Conservation (phyloP, 108 stramenopile genomes). For the Stephanodiscus minutulus region DNA sequence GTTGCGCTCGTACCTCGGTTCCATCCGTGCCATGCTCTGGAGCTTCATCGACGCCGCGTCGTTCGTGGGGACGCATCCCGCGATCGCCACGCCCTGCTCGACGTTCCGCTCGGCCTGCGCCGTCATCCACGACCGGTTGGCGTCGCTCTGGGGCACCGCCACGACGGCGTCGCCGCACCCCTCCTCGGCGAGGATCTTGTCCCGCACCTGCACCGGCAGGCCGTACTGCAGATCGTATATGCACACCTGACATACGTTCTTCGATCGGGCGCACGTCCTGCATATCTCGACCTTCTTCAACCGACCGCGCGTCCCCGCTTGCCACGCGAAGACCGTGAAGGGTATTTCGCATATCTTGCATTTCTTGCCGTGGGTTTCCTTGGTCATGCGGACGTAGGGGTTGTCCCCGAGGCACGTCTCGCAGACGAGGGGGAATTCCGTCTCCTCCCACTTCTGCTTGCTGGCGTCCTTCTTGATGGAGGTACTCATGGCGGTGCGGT, state of each 20-base stretch:
- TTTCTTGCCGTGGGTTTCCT: slow-evolving; percentile 89
- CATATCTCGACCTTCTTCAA: slow-evolving; percentile 97
- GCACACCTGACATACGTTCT: slow-evolving; percentile 99
- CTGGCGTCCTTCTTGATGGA: slow-evolving; percentile 84
- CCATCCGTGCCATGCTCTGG: slow-evolving; percentile 89
- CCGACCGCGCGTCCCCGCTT: slow-evolving; percentile 94
- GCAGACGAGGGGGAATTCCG: slow-evolving; percentile 97
- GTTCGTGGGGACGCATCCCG: slow-evolving; percentile 58
- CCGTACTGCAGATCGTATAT: slow-evolving; percentile 98
- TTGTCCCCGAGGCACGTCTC: slow-evolving; percentile 99
- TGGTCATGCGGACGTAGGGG: slow-evolving; percentile 98
- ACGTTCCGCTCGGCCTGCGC: slow-evolving; percentile 78
- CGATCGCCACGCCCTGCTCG: slow-evolving; percentile 60
- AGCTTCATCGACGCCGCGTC: slow-evolving; percentile 79
- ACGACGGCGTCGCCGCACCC: slow-evolving; percentile 47
- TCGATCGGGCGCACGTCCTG: slow-evolving; percentile 91
- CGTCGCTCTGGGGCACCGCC: slow-evolving; percentile 87
- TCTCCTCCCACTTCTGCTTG: slow-evolving; percentile 93
- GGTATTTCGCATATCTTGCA: slow-evolving; percentile 97
- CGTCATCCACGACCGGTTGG: slow-evolving; percentile 87
- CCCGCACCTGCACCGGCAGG: slow-evolving; percentile 91
- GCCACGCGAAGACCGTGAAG: slow-evolving; percentile 97
- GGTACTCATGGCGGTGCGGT: slow-evolving; percentile 31
- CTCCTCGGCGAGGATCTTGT: slow-evolving; percentile 87
- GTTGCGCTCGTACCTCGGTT: slow-evolving; percentile 94